Percentiles rank a stretch among this genome's conserved stretches.
Conservation (phyloP, 2,329 filamentous ascomycete species). For the Diaporthe sp. region DNA sequence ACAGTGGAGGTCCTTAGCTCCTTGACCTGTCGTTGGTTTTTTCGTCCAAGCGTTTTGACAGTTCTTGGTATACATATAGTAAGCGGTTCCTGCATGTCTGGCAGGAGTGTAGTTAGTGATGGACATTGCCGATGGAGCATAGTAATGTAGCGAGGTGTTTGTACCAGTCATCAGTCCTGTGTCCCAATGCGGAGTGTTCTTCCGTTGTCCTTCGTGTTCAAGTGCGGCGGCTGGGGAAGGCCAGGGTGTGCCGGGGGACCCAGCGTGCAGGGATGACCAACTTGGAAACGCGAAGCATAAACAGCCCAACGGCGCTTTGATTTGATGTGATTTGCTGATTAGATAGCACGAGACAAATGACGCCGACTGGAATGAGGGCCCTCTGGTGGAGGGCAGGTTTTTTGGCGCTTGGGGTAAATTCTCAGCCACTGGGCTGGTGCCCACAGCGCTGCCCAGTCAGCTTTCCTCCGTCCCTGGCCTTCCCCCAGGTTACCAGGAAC, state of each 20-base stretch:
- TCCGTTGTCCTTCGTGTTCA: not conserved
- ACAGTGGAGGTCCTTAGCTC: constrained; percentile 19
- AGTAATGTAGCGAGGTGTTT: not conserved
- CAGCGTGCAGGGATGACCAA: constrained; percentile 5
- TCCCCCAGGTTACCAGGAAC: not conserved
- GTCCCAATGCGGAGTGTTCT: not conserved
- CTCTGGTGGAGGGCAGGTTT: constrained; percentile 14
- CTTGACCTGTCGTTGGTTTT: not conserved
- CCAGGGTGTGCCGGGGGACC: constrained; percentile 1
- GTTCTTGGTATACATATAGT: not conserved
- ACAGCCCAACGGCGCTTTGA: constrained; percentile 30
- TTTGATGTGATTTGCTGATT: constrained; percentile 24
- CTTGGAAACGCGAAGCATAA: constrained; percentile 22
- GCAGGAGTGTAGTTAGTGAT: not conserved
- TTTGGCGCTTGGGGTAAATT: constrained; percentile 17
- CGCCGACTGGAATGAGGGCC: constrained; percentile 28
- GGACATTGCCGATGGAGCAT: not conserved
- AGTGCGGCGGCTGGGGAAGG: not conserved
- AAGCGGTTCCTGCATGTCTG: not conserved
- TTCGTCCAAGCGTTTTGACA: constrained; percentile 13
- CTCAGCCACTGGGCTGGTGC: constrained; percentile 10
- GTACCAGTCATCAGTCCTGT: not conserved
- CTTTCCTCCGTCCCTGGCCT: constrained; percentile 2
- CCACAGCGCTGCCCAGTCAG: constrained; percentile 3
- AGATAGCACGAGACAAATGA: constrained; percentile 24